Evolutionary conservation across 208 protist genomes (phyloP).

Genomic region (Acanthamoeba sp.): DNA sequence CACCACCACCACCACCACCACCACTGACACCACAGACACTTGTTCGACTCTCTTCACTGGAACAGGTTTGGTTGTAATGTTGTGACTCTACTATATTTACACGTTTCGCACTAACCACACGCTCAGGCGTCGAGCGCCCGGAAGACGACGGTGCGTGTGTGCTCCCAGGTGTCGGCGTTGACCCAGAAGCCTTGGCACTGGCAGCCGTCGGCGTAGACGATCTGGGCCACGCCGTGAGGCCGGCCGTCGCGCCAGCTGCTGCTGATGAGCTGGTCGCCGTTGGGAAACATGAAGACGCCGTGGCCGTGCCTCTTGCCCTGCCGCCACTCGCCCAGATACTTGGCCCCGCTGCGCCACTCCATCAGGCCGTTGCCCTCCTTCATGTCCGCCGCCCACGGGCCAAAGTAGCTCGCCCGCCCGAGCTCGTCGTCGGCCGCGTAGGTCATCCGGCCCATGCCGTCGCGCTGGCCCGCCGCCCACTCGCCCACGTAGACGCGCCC

Average conservation of each 20-base stretch:
- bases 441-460: slow-evolving; percentile 40
- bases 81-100: too few species aligned
- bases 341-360: slow-evolving; percentile 59
- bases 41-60: too few species aligned
- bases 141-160: background rate
- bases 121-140: background rate
- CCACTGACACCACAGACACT: background rate
- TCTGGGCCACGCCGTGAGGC: background rate
- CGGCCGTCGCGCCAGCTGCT: slow-evolving; percentile 28
- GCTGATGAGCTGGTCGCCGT: slow-evolving; percentile 2
- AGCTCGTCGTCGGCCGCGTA: slow-evolving; percentile 11
- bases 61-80: too few species aligned
- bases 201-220: background rate
- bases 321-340: slow-evolving; percentile 25
- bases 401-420: slow-evolving; percentile 28
- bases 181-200: slow-evolving; percentile 21
- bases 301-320: slow-evolving; percentile 36
- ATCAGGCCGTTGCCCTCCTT: slow-evolving; percentile 21
- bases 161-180: slow-evolving; percentile 45
- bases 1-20: background rate
- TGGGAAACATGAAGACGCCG: slow-evolving; percentile 40
- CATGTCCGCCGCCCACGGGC: background rate
- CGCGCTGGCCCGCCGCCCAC: slow-evolving; percentile 2
- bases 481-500: slow-evolving; percentile 10
- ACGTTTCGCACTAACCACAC: too few species aligned